These are phyloP conservation scores for Monosporascus cannonballus DNA, from an alignment of 2,329 filamentous ascomycete genomes.

Conservation along the genomic window DNA sequence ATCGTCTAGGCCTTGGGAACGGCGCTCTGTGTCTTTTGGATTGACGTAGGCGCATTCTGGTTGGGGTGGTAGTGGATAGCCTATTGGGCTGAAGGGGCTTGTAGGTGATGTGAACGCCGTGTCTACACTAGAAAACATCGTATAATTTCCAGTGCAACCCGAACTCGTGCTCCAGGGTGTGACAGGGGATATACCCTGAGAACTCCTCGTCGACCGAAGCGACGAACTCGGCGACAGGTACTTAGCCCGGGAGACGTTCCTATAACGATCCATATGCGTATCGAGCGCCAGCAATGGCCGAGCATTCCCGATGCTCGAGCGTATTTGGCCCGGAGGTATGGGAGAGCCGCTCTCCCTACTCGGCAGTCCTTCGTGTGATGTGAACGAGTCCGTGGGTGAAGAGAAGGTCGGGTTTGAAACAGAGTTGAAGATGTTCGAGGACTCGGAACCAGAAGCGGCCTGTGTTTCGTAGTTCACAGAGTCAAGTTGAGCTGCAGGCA, in stretches of 20 bases:
- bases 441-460: constrained; percentile 2
- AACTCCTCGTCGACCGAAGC: constrained; percentile 32
- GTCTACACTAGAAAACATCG: constrained; percentile 33
- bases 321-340: constrained; percentile 5
- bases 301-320: constrained; percentile 6
- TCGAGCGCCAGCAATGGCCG: constrained; percentile 26
- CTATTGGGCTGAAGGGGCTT: constrained; percentile 30
- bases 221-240: constrained; percentile 25
- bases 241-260: constrained; percentile 16
- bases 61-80: constrained; percentile 11
- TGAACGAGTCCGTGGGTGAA: constrained; percentile 1
- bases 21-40: constrained; percentile 16
- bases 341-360: background rate
- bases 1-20: constrained; percentile 21
- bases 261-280: constrained; percentile 21
- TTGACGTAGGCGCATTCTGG: constrained; percentile 22
- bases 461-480: constrained; percentile 19
- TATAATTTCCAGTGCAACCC: constrained; percentile 29
- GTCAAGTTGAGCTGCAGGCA: constrained; percentile 20
- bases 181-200: constrained; percentile 38
- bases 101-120: constrained; percentile 41
- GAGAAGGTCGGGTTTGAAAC: background rate
- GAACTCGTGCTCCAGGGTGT: constrained; percentile 35
- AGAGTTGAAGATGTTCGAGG: constrained; percentile 5
- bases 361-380: background rate